Evolutionary conservation across 2,329 filamentous ascomycete species (phyloP), one percentile per base, ranked within the genome.

Genomic region (Arthroderma sp.): DNA sequence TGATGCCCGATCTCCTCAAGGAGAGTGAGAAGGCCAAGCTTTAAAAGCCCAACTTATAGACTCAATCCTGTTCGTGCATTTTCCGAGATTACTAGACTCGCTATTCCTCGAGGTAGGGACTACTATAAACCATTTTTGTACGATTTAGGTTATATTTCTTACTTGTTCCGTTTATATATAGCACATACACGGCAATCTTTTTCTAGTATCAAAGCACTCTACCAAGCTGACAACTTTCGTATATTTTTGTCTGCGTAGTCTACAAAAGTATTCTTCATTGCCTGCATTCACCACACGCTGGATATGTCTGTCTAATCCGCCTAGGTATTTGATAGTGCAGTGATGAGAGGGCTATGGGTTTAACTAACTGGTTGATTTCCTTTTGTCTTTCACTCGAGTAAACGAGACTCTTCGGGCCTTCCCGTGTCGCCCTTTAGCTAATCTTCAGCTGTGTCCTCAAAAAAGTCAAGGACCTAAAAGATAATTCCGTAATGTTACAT

Each of bases 1-100:
- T 98, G 71, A 75, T 88, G 67, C 86, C 88, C 21, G 89, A 87
- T 51, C 73, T 95, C 47, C 63, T 66, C 35, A 67, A 70, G 35
- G 84, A 91, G 72, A 71, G 81, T 17, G 81, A 87, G 63, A 95
- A 95, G 80, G 83, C 91, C 25, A 96, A 95, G 81, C 75, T 96
- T 71, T 96, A 88, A 66, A 60, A 13, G 23, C 37, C 51, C 6
- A 9, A 13, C 13, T 23, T 15, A 25, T 47, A 51, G 6, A 33
- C 25, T 5, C 17, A 33, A 13, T 33, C 21, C 5, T 31, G 15
- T 47, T 28, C 41, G 41, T 47, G 41, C 41, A 47, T 47, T 47
- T 47, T 21, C 21, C 15, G 41, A 47, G 41, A 47, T 19, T 47
- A 9, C 21, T 19, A 19, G 41, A 47, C 19, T 47, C 23, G 19